Evolutionary conservation across 495 filamentous ascomycete species (phyloP), one percentile per base, ranked within the genome.

Genomic region (Thermochaetoides thermophila): DNA sequence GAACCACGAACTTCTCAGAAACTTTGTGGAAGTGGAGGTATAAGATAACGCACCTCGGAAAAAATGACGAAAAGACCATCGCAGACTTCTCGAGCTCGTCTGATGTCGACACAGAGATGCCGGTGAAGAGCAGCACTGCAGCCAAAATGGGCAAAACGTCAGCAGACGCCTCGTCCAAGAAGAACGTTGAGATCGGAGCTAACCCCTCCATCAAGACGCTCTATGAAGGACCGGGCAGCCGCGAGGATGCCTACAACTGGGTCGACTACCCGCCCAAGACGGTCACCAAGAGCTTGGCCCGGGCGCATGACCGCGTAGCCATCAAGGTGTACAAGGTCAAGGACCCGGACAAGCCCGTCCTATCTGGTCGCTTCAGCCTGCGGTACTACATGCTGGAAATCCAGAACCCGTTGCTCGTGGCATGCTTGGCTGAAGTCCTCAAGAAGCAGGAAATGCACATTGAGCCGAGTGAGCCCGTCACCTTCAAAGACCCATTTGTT

Each of bases 241-340:
- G 29, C 14, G 35, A 35, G 9, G 29, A 22, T 27, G 11, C 25
- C 35, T 50, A 33, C 30, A 39, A 59, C 34, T 61, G 57, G 57
- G 49, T 57, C 21, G 55, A 61, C 31, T 55, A 48, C 30, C 57
- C 57, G 11, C 55, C 53, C 12, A 44, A 43, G 34, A 53, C 57
- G 44, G 35, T 57, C 17, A 50, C 40, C 42, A 50, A 49, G 24
- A 49, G 43, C 34, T 44, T 43, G 3, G 48, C 48, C 29, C 53
- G 50, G 31, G 47, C 47, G 10, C 46, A 62, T 32, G 42, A 50
- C 36, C 45, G 50, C 16, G 55, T 56, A 16, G 57, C 57, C 31
- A 54, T 62, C 40, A 52, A 49, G 33, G 46, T 60, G 18, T 60
- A 40, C 53, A 60, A 59, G 42, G 33, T 52, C 39, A 57, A 55